Percentiles rank a stretch among this genome's conserved stretches.
Conservation (phyloP, 257 asterid genomes). For the Knoxia roxburghii region DNA sequence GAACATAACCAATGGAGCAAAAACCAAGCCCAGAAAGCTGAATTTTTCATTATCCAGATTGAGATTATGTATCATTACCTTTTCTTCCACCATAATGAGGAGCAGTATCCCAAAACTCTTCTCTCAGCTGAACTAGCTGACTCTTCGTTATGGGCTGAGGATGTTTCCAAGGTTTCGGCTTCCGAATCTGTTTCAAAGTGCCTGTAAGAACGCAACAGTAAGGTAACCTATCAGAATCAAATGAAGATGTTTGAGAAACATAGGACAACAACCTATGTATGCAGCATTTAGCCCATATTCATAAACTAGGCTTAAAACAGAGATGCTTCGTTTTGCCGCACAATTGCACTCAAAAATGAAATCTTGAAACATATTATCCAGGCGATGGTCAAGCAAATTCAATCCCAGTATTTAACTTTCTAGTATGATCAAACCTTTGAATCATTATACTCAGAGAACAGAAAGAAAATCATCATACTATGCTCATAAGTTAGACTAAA, state of each 20-base stretch:
- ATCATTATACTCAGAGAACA: background rate
- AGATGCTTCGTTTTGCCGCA: background rate
- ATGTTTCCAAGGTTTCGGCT: constrained; percentile 84
- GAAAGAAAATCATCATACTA: background rate
- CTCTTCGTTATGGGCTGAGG: constrained; percentile 79
- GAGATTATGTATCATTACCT: constrained; percentile 30
- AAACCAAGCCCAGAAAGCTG: background rate
- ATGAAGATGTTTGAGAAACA: too few relatives aligned
- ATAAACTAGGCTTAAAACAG: background rate
- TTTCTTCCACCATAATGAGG: constrained; percentile 81
- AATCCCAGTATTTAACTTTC: too few relatives aligned
- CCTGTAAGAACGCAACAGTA: constrained; percentile 24
- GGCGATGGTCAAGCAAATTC: background rate
- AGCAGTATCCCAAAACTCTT: constrained; percentile 92
- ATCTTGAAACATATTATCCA: background rate
- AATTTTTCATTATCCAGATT: background rate
- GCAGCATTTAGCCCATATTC: too few relatives aligned
- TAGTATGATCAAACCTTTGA: too few relatives aligned
- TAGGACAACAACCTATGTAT: too few relatives aligned
- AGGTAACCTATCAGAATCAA: too few relatives aligned
- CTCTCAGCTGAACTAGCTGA: constrained; percentile 70
- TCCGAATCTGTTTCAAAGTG: constrained; percentile 40
- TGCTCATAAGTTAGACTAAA: background rate
- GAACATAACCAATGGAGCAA: background rate
- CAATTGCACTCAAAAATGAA: background rate